Evolutionary conservation across 495 filamentous ascomycete genomes (phyloP), one percentile per base, ranked within the genome.

Genomic region (Penicillium bovifimosum): DNA sequence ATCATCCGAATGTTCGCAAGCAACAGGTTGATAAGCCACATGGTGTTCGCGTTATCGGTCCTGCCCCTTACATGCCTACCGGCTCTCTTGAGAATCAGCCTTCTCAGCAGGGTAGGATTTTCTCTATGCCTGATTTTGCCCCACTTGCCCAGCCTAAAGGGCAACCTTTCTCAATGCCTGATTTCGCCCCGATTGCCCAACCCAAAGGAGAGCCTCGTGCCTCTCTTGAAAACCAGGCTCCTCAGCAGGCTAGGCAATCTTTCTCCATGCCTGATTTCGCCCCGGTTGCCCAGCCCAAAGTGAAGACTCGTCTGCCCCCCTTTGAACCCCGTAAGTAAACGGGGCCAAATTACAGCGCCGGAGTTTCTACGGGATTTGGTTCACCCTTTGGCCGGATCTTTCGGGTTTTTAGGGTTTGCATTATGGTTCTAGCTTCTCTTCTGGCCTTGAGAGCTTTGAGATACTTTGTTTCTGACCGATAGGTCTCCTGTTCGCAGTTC

Each of bases 381-480:
- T 26, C 14, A 27, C 40, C 27, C 9, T 1, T n/a, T 42, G 13
- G 26, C 7, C 24, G 20, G 16, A n/a, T 1, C 9, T n/a, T 42
- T 42, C 6, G 20, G 4, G 4, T 24, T 2, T 41, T 8, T 14
- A 41, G 10, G 17, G 2, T 42, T 13, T 26, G 5, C 3, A 42
- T 26, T 27, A 18, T 10, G 1, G 14, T 42, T 27, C 9, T 13
- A 16, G 27, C 4, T 14, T 42, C 13, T 41, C 7, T 41, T 42
- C n/a, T 27, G 24, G 41, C 41, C 41, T 14, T 43, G n/a, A 43
- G 41, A 43, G 41, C 26, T 43, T 43, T 43, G 41, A 43, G 26
- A 6, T 43, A 4, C 6, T 43, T 28, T 11, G 26, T 27, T 28
- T 3, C 41, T 43, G 1, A 14, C 24, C 29, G 41, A 29, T 29